Conservation (phyloP, 106 monocot species). For the Hemerocallis citrina region DNA sequence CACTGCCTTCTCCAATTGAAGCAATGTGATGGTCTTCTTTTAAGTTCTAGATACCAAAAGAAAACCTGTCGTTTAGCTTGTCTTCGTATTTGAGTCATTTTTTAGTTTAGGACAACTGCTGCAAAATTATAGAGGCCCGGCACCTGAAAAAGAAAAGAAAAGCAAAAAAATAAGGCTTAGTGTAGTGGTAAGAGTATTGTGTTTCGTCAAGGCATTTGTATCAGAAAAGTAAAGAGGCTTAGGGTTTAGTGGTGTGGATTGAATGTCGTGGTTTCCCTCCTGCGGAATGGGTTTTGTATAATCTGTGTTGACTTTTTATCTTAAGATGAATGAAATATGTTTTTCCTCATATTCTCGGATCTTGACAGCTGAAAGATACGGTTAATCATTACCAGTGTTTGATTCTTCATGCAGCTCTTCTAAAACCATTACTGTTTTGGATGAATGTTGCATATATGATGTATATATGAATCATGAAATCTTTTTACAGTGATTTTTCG, state of each 20-base stretch:
- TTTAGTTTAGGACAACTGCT: background rate
- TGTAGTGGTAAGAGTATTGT: background rate
- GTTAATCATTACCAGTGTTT: too few species aligned
- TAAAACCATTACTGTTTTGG: too few species aligned
- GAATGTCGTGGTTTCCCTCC: background rate
- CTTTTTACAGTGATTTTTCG: too few species aligned
- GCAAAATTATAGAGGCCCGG: slow-evolving; percentile 2
- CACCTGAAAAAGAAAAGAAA: too few species aligned
- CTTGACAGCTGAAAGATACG: too few species aligned
- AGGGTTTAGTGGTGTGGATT: background rate
- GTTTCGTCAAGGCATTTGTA: background rate
- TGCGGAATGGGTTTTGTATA: background rate
- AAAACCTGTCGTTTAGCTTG: background rate
- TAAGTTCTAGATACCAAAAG: background rate
- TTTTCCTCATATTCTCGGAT: too few species aligned
- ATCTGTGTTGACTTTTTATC: slow-evolving; percentile 3
- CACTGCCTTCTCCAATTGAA: slow-evolving; percentile 28
- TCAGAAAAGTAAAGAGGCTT: background rate
- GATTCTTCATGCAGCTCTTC: too few species aligned
- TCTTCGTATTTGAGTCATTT: slow-evolving; percentile 3
- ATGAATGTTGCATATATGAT: too few species aligned
- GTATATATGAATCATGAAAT: too few species aligned
- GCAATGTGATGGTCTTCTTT: slow-evolving; percentile 5
- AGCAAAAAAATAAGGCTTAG: too few species aligned
- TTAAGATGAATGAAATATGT: too few species aligned